Evolutionary conservation across 2,329 filamentous ascomycete genomes (phyloP).

Genomic region (Xylariaceae sp.): DNA sequence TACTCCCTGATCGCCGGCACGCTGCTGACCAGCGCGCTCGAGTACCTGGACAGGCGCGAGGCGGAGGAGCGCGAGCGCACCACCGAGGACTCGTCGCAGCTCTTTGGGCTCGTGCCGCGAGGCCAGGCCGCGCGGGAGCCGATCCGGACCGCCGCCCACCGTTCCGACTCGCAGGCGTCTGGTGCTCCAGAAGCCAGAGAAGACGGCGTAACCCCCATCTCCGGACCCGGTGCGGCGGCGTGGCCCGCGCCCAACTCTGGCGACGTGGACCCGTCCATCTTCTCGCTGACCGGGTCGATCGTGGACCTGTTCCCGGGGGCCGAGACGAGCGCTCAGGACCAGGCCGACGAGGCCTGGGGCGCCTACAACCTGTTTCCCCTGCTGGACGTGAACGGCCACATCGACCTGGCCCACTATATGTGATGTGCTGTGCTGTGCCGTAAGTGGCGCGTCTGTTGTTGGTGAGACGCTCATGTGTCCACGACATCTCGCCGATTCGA

Average conservation of each 20-base stretch:
- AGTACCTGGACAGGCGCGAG: conserved; percentile 41
- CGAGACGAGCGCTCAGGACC: conserved; percentile 24
- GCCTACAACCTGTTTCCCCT: conserved; percentile 43
- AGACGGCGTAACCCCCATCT: not conserved
- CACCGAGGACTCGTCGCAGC: conserved; percentile 42
- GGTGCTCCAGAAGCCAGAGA: not conserved
- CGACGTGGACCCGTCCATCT: conserved; percentile 15
- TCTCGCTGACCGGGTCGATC: conserved; percentile 13
- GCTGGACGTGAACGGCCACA: conserved; percentile 43
- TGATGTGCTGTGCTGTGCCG: too few species aligned
- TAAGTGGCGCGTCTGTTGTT: too few species aligned
- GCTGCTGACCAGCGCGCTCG: conserved; percentile 36
- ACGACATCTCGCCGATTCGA: too few species aligned
- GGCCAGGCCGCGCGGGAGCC: conserved; percentile 3
- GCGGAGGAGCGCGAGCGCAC: conserved; percentile 37
- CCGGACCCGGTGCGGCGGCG: not conserved
- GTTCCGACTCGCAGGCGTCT: not conserved
- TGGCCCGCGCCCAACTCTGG: conserved; percentile 5
- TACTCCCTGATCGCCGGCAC: conserved; percentile 48
- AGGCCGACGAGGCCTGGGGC: conserved; percentile 35
- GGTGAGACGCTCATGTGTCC: too few species aligned
- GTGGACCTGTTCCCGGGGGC: conserved; percentile 7
- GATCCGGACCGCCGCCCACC: too few species aligned
- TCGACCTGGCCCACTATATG: conserved; percentile 38
- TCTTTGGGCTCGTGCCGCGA: conserved; percentile 42